These are phyloP conservation scores for Iberis amara DNA, from an alignment of 441 rosid genomes.

Conservation along the genomic window DNA sequence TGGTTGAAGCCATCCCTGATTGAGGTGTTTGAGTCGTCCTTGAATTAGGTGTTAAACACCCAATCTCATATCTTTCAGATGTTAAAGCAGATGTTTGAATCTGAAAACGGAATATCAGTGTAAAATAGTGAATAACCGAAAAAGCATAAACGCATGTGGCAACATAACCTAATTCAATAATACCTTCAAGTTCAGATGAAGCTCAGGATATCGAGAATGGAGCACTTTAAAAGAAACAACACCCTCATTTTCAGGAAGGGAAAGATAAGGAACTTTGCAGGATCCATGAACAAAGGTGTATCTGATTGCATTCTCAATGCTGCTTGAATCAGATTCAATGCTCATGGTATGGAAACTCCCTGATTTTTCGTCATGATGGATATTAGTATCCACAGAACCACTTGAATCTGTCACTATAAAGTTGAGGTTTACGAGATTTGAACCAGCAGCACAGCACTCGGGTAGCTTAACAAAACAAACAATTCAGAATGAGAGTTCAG, in stretches of 20 bases:
- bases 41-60: slow-evolving; percentile 21
- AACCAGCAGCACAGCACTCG: slow-evolving; percentile 37
- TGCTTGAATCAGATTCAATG: slow-evolving; percentile 32
- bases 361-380: slow-evolving; percentile 43
- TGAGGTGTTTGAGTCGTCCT: slow-evolving; percentile 8
- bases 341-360: slow-evolving; percentile 40
- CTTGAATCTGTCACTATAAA: slow-evolving; percentile 45
- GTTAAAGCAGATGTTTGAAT: slow-evolving; percentile 7
- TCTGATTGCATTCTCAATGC: slow-evolving; percentile 22
- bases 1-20: slow-evolving; percentile 18
- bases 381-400: slow-evolving; percentile 38
- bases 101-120: neutral
- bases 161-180: too few relatives aligned
- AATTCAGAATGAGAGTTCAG: too few relatives aligned
- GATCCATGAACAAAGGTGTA: slow-evolving; percentile 47
- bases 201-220: slow-evolving; percentile 44
- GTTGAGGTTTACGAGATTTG: slow-evolving; percentile 39
- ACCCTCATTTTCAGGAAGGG: slow-evolving; percentile 45
- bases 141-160: too few relatives aligned
- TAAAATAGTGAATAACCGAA: too few relatives aligned
- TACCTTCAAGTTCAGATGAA: slow-evolving; percentile 35
- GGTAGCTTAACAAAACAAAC: slow-evolving; percentile 38
- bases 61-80: slow-evolving; percentile 21
- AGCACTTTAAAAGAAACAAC: slow-evolving; percentile 35
- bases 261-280: slow-evolving; percentile 44